These are phyloP conservation scores for Logfia minima DNA, from an alignment of 129 eudicot species.

Conservation along the genomic window DNA sequence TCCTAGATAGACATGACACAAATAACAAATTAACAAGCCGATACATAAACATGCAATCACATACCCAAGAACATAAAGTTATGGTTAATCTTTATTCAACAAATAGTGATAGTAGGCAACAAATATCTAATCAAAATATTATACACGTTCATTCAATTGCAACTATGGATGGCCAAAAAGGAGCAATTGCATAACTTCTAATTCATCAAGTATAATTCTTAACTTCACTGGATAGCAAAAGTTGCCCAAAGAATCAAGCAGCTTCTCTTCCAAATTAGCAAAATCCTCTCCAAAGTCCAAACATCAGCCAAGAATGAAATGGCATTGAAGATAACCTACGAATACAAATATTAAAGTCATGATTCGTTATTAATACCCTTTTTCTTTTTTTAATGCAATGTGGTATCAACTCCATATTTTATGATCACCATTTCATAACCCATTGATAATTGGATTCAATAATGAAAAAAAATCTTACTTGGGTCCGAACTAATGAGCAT, in stretches of 20 bases:
- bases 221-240: not conserved
- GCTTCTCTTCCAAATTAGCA: constrained; percentile 23
- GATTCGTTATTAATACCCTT: too few relatives aligned
- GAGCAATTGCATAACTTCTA: constrained; percentile 17
- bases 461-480: constrained; percentile 42
- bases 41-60: not conserved
- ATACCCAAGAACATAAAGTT: not conserved
- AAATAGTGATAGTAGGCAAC: constrained; percentile 4
- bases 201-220: constrained; percentile 10
- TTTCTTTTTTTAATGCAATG: not conserved
- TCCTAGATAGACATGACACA: not conserved
- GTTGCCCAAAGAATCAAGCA: constrained; percentile 27
- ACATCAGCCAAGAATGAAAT: constrained; percentile 42
- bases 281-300: not conserved
- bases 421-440: too few relatives aligned
- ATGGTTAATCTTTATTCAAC: not conserved
- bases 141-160: constrained; percentile 6
- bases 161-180: constrained; percentile 18
- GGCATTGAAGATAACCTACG: constrained; percentile 74
- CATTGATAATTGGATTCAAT: too few relatives aligned
- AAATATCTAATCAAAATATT: constrained; percentile 13
- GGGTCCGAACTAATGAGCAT: constrained; percentile 91
- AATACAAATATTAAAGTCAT: not conserved
- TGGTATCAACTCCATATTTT: not conserved
- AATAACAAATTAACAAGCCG: not conserved